Evolutionary conservation across 768 basidiomycete genomes (phyloP).

Genomic region (Lyophyllum decastes): DNA sequence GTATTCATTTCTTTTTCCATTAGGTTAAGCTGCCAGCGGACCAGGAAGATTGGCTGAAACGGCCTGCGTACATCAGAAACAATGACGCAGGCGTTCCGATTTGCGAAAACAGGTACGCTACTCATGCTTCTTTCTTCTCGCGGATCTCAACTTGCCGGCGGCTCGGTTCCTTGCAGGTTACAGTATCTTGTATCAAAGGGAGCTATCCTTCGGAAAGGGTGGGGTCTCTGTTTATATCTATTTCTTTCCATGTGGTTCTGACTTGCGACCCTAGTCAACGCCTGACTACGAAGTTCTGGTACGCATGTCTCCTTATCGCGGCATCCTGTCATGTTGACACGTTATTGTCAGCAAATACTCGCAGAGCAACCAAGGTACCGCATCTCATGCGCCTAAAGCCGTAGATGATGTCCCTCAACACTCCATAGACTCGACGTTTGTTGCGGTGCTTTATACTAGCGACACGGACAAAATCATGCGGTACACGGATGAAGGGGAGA

Average conservation of each 20-base stretch:
- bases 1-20: conserved; percentile 3
- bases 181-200: conserved; percentile 89
- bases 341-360: conserved; percentile 65
- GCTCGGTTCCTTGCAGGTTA: conserved; percentile 48
- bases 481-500: conserved; percentile 85
- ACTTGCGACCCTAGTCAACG: conserved; percentile 57
- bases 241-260: conserved; percentile 20
- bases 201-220: conserved; percentile 86
- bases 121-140: conserved; percentile 14
- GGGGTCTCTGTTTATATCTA: conserved; percentile 26
- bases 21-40: conserved; percentile 90
- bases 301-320: conserved; percentile 23
- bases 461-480: conserved; percentile 76
- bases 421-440: conserved; percentile 68
- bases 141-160: conserved; percentile 25
- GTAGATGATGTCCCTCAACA: not conserved
- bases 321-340: not conserved
- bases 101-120: conserved; percentile 78
- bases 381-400: not conserved
- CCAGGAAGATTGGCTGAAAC: conserved; percentile 76
- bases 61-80: conserved; percentile 81
- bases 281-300: conserved; percentile 83
- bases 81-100: conserved; percentile 78
- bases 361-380: conserved; percentile 54
- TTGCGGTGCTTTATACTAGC: conserved; percentile 81